phyloP scores from a whole-genome alignment of 2,329 filamentous ascomycete species.

The Colletotrichum godetiae region DNA sequence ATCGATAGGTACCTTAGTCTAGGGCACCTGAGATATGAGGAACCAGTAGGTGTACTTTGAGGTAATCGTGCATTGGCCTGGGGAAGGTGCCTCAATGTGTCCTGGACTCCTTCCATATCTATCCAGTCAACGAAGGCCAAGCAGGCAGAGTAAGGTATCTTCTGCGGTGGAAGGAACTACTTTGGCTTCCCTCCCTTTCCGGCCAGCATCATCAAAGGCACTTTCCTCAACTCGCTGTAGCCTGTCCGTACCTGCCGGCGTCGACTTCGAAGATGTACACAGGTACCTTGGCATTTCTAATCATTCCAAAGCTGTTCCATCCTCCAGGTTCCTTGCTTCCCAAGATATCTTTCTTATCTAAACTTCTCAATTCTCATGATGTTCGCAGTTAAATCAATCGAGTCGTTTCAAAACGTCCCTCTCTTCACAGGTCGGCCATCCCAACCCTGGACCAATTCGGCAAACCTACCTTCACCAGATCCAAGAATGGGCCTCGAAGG shows the following conservation, averaged over 20 bases:
- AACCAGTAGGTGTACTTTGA: background rate
- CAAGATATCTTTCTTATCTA: background rate
- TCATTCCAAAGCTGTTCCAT: background rate
- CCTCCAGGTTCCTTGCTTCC: background rate
- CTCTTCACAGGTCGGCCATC: constrained; percentile 8
- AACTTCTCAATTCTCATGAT: background rate
- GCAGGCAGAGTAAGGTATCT: background rate
- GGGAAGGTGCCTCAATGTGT: background rate
- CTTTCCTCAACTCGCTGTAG: background rate
- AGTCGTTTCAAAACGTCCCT: constrained; percentile 22
- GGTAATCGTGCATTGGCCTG: background rate
- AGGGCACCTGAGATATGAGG: too few relatives aligned
- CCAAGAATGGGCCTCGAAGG: constrained; percentile 6
- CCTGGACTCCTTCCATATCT: background rate
- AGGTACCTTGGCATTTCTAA: background rate
- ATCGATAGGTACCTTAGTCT: constrained; percentile 12
- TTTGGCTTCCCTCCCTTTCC: background rate
- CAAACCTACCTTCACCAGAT: constrained; percentile 2
- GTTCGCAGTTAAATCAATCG: constrained; percentile 10
- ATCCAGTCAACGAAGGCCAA: background rate
- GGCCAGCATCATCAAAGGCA: background rate
- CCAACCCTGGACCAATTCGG: constrained; percentile 24
- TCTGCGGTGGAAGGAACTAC: background rate
- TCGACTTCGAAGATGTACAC: background rate
- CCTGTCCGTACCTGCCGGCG: background rate